Conservation (phyloP, 306 rosid species). For the Leucaena leucocephala region DNA sequence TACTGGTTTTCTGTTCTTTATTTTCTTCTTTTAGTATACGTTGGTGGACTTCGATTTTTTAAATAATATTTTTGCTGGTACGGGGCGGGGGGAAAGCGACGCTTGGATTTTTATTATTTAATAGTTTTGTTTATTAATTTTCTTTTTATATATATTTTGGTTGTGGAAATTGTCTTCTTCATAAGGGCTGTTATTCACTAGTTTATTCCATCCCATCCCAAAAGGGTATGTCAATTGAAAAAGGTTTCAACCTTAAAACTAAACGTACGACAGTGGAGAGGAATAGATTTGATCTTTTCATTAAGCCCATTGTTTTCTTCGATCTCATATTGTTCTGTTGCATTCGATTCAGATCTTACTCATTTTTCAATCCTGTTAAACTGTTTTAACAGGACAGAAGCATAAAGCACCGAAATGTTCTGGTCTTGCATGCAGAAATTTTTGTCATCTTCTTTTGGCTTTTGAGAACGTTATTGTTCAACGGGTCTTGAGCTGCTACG, state of each 20-base stretch:
- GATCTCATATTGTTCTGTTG: constrained; percentile 40
- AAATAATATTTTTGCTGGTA: constrained; percentile 30
- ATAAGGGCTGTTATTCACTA: constrained; percentile 37
- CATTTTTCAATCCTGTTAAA: constrained; percentile 19
- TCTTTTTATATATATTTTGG: constrained; percentile 13
- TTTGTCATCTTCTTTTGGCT: constrained; percentile 13
- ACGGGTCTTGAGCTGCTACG: constrained; percentile 25
- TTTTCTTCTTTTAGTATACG: constrained; percentile 5
- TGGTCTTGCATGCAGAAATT: constrained; percentile 34
- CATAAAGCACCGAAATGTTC: constrained; percentile 23
- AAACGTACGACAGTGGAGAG: not conserved
- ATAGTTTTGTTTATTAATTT: not conserved
- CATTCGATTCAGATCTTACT: constrained; percentile 34
- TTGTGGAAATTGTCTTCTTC: constrained; percentile 41
- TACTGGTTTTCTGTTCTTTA: not conserved
- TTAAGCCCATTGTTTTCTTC: constrained; percentile 5
- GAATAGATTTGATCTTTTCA: constrained; percentile 16
- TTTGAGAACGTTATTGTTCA: not conserved
- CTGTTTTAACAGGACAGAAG: constrained; percentile 51
- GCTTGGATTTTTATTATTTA: constrained; percentile 22
- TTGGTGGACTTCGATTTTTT: constrained; percentile 38
- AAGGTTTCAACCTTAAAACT: not conserved
- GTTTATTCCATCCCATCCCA: not conserved
- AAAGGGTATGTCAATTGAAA: not conserved
- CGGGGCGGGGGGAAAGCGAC: not conserved